Base-by-base conservation (phyloP, 176 grass and related monocot genomes). In the Areca catechu region DNA sequence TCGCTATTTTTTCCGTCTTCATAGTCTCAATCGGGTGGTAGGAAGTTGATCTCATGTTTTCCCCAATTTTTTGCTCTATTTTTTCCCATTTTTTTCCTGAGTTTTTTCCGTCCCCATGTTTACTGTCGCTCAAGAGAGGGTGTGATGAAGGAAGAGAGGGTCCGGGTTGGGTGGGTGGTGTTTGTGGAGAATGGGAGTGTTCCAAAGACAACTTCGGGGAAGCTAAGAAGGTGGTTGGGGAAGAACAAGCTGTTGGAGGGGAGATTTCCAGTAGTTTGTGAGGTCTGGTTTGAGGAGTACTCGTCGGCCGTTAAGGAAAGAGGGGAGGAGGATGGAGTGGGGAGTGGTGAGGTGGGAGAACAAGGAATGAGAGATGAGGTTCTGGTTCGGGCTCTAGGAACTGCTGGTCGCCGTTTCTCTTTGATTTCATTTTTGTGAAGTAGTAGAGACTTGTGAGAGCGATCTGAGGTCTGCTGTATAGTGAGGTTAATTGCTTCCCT, bases 131-230 rank as follows among this genome's bases (percentile, higher is more conserved):
- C n/a, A 54, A 83, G 20, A 61, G 24, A 34, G 5, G 62, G 68
- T 0, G 76, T 72, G 43, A 48, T 54, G 85, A 56, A 24, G 56
- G 71, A 65, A 18, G 85, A 76, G 14, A 55, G 63, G 0, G 76
- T 72, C 12, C 22, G 25, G 24, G 68, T 88, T 51, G 63, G 72
- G 4, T 29, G 60, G 79, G 66, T 83, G 4, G 19, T 62, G 76
- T 49, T 88, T 4, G 79, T 88, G 24, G 50, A 50, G 18, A 56
- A 25, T 12, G 79, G 79, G 49, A 56, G 7, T 16, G 54, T 88
- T 59, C 79, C 84, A 0, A 88, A 82, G 63, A 79, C 84, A 5
- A 82, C 84, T 24, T 88, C 79, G 15, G 84, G 84, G 54, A 88
- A 88, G 76, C 47, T 79, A 49, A 76, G 67, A 24, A 80, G 84